Evolutionary conservation across 306 rosid genomes (phyloP), one percentile per base, ranked within the genome.

Genomic region (Astragalus membranaceus): DNA sequence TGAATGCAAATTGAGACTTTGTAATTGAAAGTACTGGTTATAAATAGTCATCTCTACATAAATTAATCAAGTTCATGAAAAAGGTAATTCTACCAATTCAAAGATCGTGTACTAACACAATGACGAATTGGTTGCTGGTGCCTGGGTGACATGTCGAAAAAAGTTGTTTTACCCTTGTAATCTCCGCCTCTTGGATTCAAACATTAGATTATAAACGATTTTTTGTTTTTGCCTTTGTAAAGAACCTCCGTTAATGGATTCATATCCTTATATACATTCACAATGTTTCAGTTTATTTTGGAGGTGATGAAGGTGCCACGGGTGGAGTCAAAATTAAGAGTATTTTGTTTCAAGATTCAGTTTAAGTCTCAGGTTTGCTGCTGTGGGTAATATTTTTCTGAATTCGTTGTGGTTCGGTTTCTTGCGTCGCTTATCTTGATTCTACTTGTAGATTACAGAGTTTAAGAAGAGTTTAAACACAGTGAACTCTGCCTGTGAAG

Each of bases 291-390:
- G 97, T 90, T 53, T 73, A 87, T 93, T 79, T 58, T 93, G 89
- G 98, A 93, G 92, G 83, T 79, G 80, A 87, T 93, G 98, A 90
- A 88, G 85, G 98, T 93, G 62, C 97, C 98, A 17, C 85, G 97
- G 59, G 97, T 88, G 81, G 97, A 93, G 79, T 87, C 98, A 67
- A 93, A 93, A 74, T 60, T 93, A 69, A 87, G 97, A 88, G 97
- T 93, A 36, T 93, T 93, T 78, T 85, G 90, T 75, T 93, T 93
- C 85, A 90, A 93, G 84, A 90, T 93, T 78, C 97, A 90, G 85
- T 93, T 85, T 73, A 65, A 82, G 58, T 23, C 92, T 76, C 88
- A 93, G 96, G 98, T 94, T 83, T 75, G 88, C 76, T 85, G 78
- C 46, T 77, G 65, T 76, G 67, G 64, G 55, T 46, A 59, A 64